These are phyloP conservation scores for Rhodamnia argentea DNA, from an alignment of 345 rosid genomes.

Conservation along the genomic window DNA sequence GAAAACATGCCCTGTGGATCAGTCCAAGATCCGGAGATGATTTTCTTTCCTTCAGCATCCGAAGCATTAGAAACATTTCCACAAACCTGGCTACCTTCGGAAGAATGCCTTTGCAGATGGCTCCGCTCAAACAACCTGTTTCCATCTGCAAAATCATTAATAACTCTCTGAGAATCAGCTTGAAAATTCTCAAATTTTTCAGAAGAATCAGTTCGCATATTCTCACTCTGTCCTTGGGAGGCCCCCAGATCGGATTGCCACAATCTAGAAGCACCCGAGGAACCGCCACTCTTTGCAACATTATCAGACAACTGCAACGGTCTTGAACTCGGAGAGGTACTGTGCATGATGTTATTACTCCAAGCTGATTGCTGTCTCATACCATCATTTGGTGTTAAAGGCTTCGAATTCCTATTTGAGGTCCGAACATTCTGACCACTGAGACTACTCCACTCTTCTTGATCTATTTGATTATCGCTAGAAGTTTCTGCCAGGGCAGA, in stretches of 20 bases:
- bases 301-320: conserved; percentile 16
- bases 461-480: conserved; percentile 33
- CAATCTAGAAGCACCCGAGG: conserved; percentile 7
- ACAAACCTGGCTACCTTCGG: conserved; percentile 25
- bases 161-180: background rate
- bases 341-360: conserved; percentile 21
- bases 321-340: conserved; percentile 8
- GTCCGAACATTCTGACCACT: conserved; percentile 17
- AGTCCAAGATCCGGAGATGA: conserved; percentile 20
- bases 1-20: conserved; percentile 16
- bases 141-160: conserved; percentile 28
- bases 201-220: conserved; percentile 30
- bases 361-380: conserved; percentile 25
- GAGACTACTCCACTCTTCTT: conserved; percentile 54
- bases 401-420: conserved; percentile 12
- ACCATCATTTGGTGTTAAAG: conserved; percentile 11
- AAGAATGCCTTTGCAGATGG: conserved; percentile 29
- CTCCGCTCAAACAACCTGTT: conserved; percentile 29
- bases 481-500: conserved; percentile 95
- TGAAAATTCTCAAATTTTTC: conserved; percentile 3
- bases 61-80: conserved; percentile 28
- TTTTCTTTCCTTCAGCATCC: conserved; percentile 23
- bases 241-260: conserved; percentile 20
- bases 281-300: conserved; percentile 6
- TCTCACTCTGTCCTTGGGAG: conserved; percentile 28